These are phyloP conservation scores for Pilasporangium apinafurcum DNA, from an alignment of 352 stramenopile species.

Conservation along the genomic window DNA sequence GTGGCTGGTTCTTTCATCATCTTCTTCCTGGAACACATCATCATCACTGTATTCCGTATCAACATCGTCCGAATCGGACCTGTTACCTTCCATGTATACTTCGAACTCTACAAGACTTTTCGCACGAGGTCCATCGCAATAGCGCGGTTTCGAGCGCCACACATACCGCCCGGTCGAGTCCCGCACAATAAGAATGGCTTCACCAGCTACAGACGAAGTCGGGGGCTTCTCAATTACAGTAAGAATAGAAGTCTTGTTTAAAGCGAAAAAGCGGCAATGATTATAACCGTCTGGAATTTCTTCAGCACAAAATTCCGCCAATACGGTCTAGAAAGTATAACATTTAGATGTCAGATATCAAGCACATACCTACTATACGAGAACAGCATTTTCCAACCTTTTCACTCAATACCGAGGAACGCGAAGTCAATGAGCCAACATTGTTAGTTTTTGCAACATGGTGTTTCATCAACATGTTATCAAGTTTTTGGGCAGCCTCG, in stretches of 20 bases:
- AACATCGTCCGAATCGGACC: conserved; percentile 14
- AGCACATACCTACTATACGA: background rate
- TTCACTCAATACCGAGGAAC: conserved; percentile 50
- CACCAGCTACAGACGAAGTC: conserved; percentile 23
- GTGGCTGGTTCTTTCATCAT: conserved; percentile 13
- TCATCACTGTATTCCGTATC: conserved; percentile 19
- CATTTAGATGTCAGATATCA: conserved; percentile 4
- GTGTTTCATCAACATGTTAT: conserved; percentile 87
- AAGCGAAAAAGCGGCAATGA: conserved; percentile 75
- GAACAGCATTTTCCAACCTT: conserved; percentile 34
- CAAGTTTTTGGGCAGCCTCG: conserved; percentile 68
- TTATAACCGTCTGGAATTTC: conserved; percentile 27
- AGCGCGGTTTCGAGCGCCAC: conserved; percentile 71
- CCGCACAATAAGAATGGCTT: conserved; percentile 74
- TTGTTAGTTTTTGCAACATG: conserved; percentile 61
- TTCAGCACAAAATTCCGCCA: conserved; percentile 49
- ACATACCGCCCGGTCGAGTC: conserved; percentile 73
- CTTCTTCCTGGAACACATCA: conserved; percentile 23
- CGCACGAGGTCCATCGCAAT: conserved; percentile 41
- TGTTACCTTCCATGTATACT: conserved; percentile 23
- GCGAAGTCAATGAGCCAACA: conserved; percentile 23
- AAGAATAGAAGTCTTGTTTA: conserved; percentile 77
- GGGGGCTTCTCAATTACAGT: conserved; percentile 75
- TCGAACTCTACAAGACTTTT: conserved; percentile 59
- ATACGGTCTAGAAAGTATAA: conserved; percentile 25